phyloP scores from a whole-genome alignment of 805 yeast genomes.

The Ogataea ramenticola region DNA sequence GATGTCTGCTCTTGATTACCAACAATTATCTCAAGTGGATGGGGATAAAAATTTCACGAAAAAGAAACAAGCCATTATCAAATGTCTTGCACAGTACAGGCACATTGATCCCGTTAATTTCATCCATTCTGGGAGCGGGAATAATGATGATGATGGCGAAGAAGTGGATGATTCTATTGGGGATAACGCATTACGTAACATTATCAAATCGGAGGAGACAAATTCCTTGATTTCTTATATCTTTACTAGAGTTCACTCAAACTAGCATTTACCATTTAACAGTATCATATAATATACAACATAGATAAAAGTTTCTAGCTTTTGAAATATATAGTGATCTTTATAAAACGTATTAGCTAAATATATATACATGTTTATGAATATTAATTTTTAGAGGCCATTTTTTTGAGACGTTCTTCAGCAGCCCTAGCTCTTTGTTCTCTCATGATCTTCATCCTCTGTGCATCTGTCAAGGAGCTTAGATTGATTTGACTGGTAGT shows the following conservation, averaged over 20 bases:
- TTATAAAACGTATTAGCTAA: no score
- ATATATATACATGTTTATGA: not conserved
- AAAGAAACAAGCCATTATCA: conserved; percentile 39
- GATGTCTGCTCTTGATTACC: conserved; percentile 50
- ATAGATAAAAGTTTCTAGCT: no score
- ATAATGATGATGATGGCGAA: conserved; percentile 3
- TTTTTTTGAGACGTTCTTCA: conserved; percentile 63
- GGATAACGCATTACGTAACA: conserved; percentile 27
- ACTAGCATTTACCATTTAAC: not conserved
- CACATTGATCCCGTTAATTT: conserved; percentile 47
- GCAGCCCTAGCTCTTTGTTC: conserved; percentile 97
- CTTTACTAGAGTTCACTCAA: conserved; percentile 25
- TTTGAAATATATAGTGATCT: no score
- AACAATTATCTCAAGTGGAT: conserved; percentile 21
- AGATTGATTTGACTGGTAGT: conserved; percentile 34
- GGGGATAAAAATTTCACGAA: conserved; percentile 18
- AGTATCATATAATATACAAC: no score
- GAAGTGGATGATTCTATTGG: conserved; percentile 9
- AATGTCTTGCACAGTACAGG: conserved; percentile 53
- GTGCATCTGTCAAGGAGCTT: conserved; percentile 64
- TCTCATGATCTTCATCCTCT: conserved; percentile 72
- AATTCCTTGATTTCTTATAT: conserved; percentile 30
- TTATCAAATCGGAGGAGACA: conserved; percentile 15
- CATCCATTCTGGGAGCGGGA: conserved; percentile 1
- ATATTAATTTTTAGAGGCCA: not conserved